Evolutionary conservation across 352 stramenopile genomes (phyloP), one percentile per base, ranked within the genome.

Genomic region (Phytophthora megakarya): DNA sequence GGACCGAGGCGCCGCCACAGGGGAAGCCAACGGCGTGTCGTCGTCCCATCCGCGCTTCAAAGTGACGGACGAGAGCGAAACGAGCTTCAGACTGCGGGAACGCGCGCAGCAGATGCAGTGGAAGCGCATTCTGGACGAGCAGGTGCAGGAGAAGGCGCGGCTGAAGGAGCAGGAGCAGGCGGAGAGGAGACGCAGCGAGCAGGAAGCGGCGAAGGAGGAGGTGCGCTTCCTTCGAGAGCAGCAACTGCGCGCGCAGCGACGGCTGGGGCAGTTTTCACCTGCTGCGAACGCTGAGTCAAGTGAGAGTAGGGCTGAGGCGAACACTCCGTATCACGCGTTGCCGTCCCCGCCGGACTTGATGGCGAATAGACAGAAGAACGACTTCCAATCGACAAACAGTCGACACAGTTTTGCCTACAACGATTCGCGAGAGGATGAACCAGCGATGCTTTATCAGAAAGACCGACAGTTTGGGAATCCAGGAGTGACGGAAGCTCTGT

Each of bases 61-160:
- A 18, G 73, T 89, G 21, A 84, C 61, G 0, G 82, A 90, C 48
- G 64, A 87, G 50, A 67, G 72, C 25, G 68, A 79, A n/a, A 48
- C 77, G 15, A 80, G 66, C n/a, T 67, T 91, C 11, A 75, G 84
- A 8, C 55, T 87, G 44, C 65, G 78, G 0, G 84, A 90, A 58
- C 79, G 80, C 37, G 76, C 78, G 13, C 81, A 90, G 54, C 77
- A 91, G 54, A 68, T 93, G 47, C 81, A 90, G 57, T 91, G 81
- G 84, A 82, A 73, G 38, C 61, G 75, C 13, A 49, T 89, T 1
- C 61, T 93, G 58, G 84, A 93, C 49, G 82, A 89, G 28, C 84
- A 93, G 47, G 73, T 92, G 51, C 73, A 81, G 30, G 84, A 93
- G 19, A 92, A 93, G 22, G 70, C 76, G 32, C 59, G 78, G n/a